Conservation (phyloP, 2,329 filamentous ascomycete genomes). For the Arachnomyces sp. region DNA sequence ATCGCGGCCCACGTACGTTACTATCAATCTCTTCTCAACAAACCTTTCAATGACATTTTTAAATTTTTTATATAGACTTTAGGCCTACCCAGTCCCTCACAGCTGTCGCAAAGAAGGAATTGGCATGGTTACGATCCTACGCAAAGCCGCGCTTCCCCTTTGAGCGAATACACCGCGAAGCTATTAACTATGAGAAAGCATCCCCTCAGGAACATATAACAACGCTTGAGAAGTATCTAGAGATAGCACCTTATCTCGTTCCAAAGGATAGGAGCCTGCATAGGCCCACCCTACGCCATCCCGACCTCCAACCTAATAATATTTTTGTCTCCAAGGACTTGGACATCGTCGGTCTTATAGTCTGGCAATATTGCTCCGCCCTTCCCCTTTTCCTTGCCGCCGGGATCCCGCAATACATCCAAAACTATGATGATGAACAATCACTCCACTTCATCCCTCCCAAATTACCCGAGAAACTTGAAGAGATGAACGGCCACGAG, state of each 20-base stretch:
- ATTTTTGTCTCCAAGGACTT: slow-evolving; percentile 22
- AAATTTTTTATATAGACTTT: not conserved
- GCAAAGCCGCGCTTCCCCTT: slow-evolving; percentile 14
- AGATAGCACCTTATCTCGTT: slow-evolving; percentile 9
- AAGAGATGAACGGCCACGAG: slow-evolving; percentile 6
- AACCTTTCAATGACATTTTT: not conserved
- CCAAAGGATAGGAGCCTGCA: slow-evolving; percentile 4
- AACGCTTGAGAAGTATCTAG: slow-evolving; percentile 12
- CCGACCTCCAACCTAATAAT: slow-evolving; percentile 23
- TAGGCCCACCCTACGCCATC: slow-evolving; percentile 17
- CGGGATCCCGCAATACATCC: slow-evolving; percentile 32
- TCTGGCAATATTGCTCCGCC: slow-evolving; percentile 34
- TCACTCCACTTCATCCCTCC: slow-evolving; percentile 13
- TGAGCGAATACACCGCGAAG: slow-evolving; percentile 14
- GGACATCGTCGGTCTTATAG: slow-evolving; percentile 31
- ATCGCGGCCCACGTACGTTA: slow-evolving; percentile 1
- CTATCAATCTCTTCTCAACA: too few relatives aligned
- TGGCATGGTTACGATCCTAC: slow-evolving; percentile 5
- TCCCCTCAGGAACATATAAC: slow-evolving; percentile 13
- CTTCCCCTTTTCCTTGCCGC: slow-evolving; percentile 31
- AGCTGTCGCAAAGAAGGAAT: not conserved
- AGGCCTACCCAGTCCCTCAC: not conserved
- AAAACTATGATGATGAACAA: slow-evolving; percentile 29
- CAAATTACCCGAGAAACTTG: slow-evolving; percentile 10
- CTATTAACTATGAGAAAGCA: slow-evolving; percentile 8